These are phyloP conservation scores for Phlyctochytrium arcticum DNA, from an alignment of 192 early-diverging fungal genomes.

Conservation along the genomic window DNA sequence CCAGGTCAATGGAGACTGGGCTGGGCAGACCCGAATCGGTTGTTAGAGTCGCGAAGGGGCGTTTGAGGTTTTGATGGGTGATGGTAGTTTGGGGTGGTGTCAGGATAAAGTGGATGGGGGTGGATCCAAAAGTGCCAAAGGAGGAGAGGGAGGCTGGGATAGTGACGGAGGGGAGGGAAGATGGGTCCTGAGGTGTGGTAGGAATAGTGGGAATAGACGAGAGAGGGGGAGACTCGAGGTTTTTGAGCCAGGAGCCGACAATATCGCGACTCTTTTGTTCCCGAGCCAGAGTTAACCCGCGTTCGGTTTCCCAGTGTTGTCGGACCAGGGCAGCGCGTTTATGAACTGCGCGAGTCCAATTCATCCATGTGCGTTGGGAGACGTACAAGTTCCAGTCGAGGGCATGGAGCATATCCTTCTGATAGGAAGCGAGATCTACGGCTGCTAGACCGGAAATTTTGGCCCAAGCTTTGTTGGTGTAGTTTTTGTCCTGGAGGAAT, in stretches of 20 bases:
- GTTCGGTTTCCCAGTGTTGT: neutral
- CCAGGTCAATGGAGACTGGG: too few species aligned
- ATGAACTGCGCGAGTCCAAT: slow-evolving; percentile 46
- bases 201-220: too few species aligned
- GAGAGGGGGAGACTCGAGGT: too few species aligned
- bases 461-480: slow-evolving; percentile 68
- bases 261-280: neutral
- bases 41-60: too few species aligned
- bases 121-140: too few species aligned
- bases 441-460: slow-evolving; percentile 75
- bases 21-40: too few species aligned
- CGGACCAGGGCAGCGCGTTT: neutral
- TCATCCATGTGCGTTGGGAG: slow-evolving; percentile 50
- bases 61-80: too few species aligned
- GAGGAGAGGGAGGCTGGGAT: too few species aligned
- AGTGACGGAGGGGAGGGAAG: too few species aligned
- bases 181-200: too few species aligned
- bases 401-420: slow-evolving; percentile 70
- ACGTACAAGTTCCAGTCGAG: slow-evolving; percentile 76
- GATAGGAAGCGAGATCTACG: slow-evolving; percentile 74
- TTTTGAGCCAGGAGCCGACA: neutral
- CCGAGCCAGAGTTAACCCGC: neutral
- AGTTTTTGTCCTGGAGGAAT: slow-evolving; percentile 65
- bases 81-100: too few species aligned
- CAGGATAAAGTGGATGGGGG: too few species aligned